Base-by-base conservation (phyloP, 371 early-diverging fungal genomes). In the Mortierella sp. region DNA sequence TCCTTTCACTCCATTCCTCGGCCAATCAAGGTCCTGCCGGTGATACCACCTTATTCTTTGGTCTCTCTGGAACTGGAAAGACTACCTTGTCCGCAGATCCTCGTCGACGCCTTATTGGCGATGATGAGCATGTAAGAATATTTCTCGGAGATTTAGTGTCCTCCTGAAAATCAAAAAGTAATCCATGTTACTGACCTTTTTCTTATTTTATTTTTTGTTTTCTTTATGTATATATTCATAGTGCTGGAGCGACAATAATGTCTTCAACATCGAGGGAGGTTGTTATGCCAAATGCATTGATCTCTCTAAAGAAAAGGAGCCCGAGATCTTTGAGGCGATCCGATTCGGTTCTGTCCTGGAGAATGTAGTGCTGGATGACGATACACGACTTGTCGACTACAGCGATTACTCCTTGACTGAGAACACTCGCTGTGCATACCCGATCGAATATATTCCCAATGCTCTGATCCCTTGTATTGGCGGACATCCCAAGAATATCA, bases 261-360 rank as follows among this genome's bases (percentile, higher is more conserved):
- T 97, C 50, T 98, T 98, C 90, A 98, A 93, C 81, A 97, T 98
- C 73, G 98, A 98, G 86, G 98, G 98, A 63, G 98, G 98, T 32
- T 98, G 98, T 83, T 98, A 98, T 79, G 98, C 98, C 78, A 98
- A 98, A 84, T 91, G 93, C 80, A 94, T 98, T 70, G 95, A 94
- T 65, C 83, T 98, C 39, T 94, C 94, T 12, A 89, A 86, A 50
- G 97, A 95, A 78, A 97, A 97, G 89, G 98, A 98, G 79, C 98
- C 98, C 57, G 98, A 97, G 83, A 98, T 97, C 81, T 98, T 89
- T 83, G 88, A 90, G 69, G 97, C 97, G 56, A 97, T 97, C 80
- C 87, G 90, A 30, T 97, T 95, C 73, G 98, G 97, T 54, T 84
- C 95, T 12, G 94, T 98, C 28, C 86, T 98, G 39, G 98, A 98